Evolutionary conservation across 2,329 filamentous ascomycete species (phyloP).

Genomic region (Pezicula neosporulosa): DNA sequence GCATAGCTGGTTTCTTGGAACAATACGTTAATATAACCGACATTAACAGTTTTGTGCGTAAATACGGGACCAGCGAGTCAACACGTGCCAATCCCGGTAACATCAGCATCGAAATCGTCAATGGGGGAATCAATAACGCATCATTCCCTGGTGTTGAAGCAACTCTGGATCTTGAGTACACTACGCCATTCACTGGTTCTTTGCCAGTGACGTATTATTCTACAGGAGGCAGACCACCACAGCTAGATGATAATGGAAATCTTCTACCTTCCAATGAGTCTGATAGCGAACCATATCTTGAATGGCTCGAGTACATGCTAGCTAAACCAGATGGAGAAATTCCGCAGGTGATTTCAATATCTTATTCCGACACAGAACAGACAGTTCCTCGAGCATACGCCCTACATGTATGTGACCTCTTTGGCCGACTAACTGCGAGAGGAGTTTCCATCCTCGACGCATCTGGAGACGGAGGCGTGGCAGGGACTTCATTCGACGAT

Average conservation of each 20-base stretch:
- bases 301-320: slow-evolving; percentile 55
- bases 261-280: slow-evolving; percentile 31
- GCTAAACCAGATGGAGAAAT: slow-evolving; percentile 42
- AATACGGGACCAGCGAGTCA: slow-evolving; percentile 37
- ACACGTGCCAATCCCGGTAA: slow-evolving; percentile 28
- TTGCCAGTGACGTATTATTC: slow-evolving; percentile 50
- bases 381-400: slow-evolving; percentile 58
- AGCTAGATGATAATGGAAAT: slow-evolving; percentile 32
- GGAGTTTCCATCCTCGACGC: slow-evolving; percentile 60
- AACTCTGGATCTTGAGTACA: slow-evolving; percentile 54
- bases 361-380: slow-evolving; percentile 66
- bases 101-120: slow-evolving; percentile 31
- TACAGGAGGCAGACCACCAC: slow-evolving; percentile 49
- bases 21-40: slow-evolving; percentile 29
- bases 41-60: slow-evolving; percentile 37
- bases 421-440: slow-evolving; percentile 59
- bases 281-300: slow-evolving; percentile 63
- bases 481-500: slow-evolving; percentile 29
- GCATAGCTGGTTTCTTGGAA: slow-evolving; percentile 47
- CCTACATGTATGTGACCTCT: slow-evolving; percentile 55
- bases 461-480: slow-evolving; percentile 48
- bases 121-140: slow-evolving; percentile 43
- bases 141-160: slow-evolving; percentile 40
- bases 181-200: slow-evolving; percentile 48
- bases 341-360: slow-evolving; percentile 60